Evolutionary conservation across 345 rosid species (phyloP).

Genomic region (Dipteronia dyeriana): DNA sequence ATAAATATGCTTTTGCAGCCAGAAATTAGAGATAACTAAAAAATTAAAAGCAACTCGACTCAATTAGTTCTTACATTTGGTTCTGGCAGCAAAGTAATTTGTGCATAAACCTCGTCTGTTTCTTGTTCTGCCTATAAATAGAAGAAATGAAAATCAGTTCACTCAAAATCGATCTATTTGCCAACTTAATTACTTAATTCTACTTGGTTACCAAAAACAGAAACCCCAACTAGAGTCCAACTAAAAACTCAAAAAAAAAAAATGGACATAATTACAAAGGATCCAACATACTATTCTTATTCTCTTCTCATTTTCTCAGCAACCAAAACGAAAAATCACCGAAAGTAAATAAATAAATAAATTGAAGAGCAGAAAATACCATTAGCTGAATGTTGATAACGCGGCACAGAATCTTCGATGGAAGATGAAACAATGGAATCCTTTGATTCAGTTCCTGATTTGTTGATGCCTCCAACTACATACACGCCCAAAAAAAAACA

Average conservation of each 20-base stretch:
- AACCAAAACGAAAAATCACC: conserved; percentile 11
- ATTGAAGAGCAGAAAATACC: conserved; percentile 38
- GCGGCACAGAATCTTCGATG: conserved; percentile 80
- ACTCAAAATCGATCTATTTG: conserved; percentile 10
- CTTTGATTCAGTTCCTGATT: conserved; percentile 72
- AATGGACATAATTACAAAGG: background rate
- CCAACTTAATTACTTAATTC: background rate
- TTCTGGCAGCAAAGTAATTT: conserved; percentile 76
- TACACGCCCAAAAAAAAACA: conserved; percentile 32
- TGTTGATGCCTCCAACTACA: conserved; percentile 86
- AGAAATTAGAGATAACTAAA: background rate
- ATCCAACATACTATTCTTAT: background rate
- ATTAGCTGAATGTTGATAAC: conserved; percentile 68
- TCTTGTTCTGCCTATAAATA: conserved; percentile 86
- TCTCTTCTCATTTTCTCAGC: conserved; percentile 13
- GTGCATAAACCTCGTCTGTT: conserved; percentile 96
- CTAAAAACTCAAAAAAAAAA: background rate
- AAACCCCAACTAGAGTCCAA: conserved; percentile 1
- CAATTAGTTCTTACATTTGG: conserved; percentile 45
- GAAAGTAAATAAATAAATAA: conserved; percentile 7
- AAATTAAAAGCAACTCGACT: conserved; percentile 16
- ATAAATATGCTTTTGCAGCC: background rate
- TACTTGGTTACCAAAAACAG: background rate
- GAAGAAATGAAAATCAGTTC: conserved; percentile 13
- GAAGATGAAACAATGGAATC: conserved; percentile 67